These are phyloP conservation scores for Flammula alnicola DNA, from an alignment of 1,284 basidiomycete genomes.

Conservation along the genomic window DNA sequence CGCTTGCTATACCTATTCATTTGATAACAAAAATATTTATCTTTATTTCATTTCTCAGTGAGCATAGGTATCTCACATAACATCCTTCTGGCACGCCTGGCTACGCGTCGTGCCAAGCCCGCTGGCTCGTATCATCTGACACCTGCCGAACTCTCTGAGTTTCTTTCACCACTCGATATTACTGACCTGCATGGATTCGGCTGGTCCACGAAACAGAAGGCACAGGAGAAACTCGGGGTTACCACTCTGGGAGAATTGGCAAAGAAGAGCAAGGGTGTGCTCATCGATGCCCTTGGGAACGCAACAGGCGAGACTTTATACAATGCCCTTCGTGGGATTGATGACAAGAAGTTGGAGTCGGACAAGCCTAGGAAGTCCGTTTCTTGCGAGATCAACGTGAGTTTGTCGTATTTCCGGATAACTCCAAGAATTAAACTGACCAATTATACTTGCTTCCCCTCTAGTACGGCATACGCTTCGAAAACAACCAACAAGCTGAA, in stretches of 20 bases:
- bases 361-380: constrained; percentile 88
- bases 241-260: constrained; percentile 73
- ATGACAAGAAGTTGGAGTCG: constrained; percentile 79
- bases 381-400: constrained; percentile 89
- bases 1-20: not conserved
- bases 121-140: constrained; percentile 81
- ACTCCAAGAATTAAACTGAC: not conserved
- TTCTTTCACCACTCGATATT: constrained; percentile 82
- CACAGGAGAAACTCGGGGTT: constrained; percentile 75
- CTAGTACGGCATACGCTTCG: constrained; percentile 95
- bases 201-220: constrained; percentile 72
- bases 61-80: constrained; percentile 93
- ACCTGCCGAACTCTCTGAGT: constrained; percentile 52
- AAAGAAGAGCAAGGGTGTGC: constrained; percentile 60
- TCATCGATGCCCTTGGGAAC: constrained; percentile 82
- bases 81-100: constrained; percentile 90
- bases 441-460: not conserved
- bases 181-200: constrained; percentile 91
- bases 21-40: no score
- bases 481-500: constrained; percentile 80
- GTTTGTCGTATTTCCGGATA: constrained; percentile 33
- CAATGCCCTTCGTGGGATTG: constrained; percentile 84
- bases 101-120: constrained; percentile 91
- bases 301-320: constrained; percentile 85
- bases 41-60: constrained; percentile 63